Evolutionary conservation across 1,284 basidiomycete genomes (phyloP).

Genomic region (Melampsora abietis-canadensis): DNA sequence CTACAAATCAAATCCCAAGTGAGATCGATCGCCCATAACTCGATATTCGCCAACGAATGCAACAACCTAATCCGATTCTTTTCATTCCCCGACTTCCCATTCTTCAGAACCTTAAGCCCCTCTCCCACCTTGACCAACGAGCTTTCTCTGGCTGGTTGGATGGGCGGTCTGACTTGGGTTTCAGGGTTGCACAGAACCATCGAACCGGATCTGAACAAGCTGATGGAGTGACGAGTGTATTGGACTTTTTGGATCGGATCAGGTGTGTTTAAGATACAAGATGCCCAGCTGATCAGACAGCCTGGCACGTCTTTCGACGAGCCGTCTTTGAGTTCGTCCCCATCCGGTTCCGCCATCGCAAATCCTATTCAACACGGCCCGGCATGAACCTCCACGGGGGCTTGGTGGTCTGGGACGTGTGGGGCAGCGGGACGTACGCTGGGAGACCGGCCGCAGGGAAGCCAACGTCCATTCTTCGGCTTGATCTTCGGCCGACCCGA

Average conservation of each 20-base stretch:
- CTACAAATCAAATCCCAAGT: constrained; percentile 50
- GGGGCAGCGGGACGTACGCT: no score
- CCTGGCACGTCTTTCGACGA: constrained; percentile 48
- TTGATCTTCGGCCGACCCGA: no score
- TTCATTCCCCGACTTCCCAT: constrained; percentile 51
- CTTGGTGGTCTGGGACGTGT: no score
- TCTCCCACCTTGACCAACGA: no score
- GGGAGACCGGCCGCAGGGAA: constrained; percentile 51
- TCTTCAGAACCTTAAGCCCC: constrained; percentile 46
- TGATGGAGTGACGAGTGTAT: constrained; percentile 51
- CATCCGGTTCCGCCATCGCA: constrained; percentile 24
- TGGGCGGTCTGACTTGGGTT: constrained; percentile 50
- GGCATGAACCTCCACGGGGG: no score
- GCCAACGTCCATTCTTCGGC: no score
- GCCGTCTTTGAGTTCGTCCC: constrained; percentile 29
- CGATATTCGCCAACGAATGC: constrained; percentile 53
- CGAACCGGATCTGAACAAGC: constrained; percentile 50
- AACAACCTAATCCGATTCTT: constrained; percentile 52
- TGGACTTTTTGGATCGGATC: constrained; percentile 51
- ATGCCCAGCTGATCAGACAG: constrained; percentile 52
- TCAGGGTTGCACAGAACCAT: no score
- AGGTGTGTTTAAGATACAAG: constrained; percentile 51
- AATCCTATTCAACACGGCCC: constrained; percentile 25
- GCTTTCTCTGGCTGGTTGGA: constrained; percentile 48
- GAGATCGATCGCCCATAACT: constrained; percentile 54